Evolutionary conservation across 805 yeast species (phyloP).

Genomic region (Candida bentonensis): DNA sequence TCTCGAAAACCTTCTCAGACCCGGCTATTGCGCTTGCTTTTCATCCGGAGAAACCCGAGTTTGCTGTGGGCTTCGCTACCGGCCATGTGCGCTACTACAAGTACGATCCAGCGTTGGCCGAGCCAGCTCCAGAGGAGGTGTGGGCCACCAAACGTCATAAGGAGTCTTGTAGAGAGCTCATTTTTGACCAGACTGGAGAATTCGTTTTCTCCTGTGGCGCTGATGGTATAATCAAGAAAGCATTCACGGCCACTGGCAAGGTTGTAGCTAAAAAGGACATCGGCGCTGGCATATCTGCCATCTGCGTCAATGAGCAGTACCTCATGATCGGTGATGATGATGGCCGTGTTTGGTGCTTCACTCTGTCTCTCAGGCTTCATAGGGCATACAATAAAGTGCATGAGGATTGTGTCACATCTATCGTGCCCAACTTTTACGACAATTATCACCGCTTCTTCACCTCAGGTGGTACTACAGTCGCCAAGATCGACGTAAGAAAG

Average conservation of each 20-base stretch:
- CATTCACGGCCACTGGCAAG: constrained; percentile 56
- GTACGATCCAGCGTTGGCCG: constrained; percentile 35
- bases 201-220: constrained; percentile 66
- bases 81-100: constrained; percentile 56
- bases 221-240: constrained; percentile 67
- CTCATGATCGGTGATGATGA: constrained; percentile 42
- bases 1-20: constrained; percentile 19
- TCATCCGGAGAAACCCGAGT: constrained; percentile 57
- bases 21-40: constrained; percentile 58
- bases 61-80: constrained; percentile 64
- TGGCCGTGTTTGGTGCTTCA: constrained; percentile 53
- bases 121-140: constrained; percentile 21
- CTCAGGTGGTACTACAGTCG: constrained; percentile 68
- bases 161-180: constrained; percentile 65
- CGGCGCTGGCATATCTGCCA: constrained; percentile 15
- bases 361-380: constrained; percentile 36
- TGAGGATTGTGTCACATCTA: constrained; percentile 53
- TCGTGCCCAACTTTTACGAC: constrained; percentile 52
- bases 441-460: constrained; percentile 71
- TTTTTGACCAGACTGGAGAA: constrained; percentile 49
- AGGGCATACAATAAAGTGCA: constrained; percentile 32
- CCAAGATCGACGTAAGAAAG: constrained; percentile 66
- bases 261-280: constrained; percentile 42
- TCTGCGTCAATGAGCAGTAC: constrained; percentile 20
- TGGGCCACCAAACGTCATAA: constrained; percentile 92